Evolutionary conservation across 148 eudicot species (phyloP), one percentile per base, ranked within the genome.

Genomic region (Polygonum aviculare): DNA sequence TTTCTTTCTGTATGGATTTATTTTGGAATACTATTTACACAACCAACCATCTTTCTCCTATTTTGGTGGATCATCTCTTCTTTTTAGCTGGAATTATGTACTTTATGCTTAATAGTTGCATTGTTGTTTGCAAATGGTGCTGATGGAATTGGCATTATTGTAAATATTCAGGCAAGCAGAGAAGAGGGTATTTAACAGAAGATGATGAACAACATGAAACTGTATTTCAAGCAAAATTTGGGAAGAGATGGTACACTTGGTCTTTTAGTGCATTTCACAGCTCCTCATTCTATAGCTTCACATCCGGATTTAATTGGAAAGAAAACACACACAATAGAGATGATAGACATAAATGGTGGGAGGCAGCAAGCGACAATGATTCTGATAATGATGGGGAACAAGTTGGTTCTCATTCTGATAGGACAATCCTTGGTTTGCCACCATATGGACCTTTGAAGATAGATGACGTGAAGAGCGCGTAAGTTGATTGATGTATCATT

Each of bases 391-490:
- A 91, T 36, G 59, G 76, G 16, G 84, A 40, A 76, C 33, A 31
- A 60, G 69, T 60, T 26, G 97, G 93, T 65, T 83, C 83, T 26
- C 81, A 77, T 60, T 83, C 90, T 72, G 98, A 94, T 35, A 86
- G 98, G 81, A 81, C 54, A 35, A 55, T 78, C 55, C 93, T 94
- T 77, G 98, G 93, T 88, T 84, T 94, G 78, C 93, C 98, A 67
- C 80, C 73, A 51, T 74, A 78, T 74, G 97, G 97, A 54, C 90
- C 90, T 75, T 77, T 94, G 69, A 86, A 83, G 82, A 85, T 90
- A 74, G 88, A 88, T 67, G 98, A 90, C 48, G 92, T 94, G 74
- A 94, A 94, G 79, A 84, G 82, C 73, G 98, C 97, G 98, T 94
- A 82, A 88, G 98, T 80, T n/a, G 52, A 47, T 38, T 55, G 11